A percentile compares a stretch with the other conserved stretches of the same genome.
phyloP scores from a whole-genome alignment of 2,329 filamentous ascomycete species.

The Mariannaea elegans region DNA sequence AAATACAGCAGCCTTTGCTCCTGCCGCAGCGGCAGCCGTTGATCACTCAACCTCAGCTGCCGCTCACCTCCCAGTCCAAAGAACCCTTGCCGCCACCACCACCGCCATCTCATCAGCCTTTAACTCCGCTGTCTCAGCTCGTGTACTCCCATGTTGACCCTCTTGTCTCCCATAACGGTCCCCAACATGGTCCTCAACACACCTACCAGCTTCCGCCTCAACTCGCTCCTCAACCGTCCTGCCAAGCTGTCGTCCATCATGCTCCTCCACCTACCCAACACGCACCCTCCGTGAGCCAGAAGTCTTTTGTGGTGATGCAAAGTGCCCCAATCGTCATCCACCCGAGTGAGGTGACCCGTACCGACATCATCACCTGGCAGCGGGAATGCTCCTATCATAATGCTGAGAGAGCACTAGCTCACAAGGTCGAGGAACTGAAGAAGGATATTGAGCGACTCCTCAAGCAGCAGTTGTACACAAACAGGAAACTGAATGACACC shows the following conservation, averaged over 20 bases:
- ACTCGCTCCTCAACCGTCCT: slow-evolving; percentile 20
- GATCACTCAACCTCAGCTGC: background rate
- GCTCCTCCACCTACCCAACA: background rate
- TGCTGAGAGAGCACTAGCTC: slow-evolving; percentile 29
- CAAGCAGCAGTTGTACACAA: slow-evolving; percentile 33
- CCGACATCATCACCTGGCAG: slow-evolving; percentile 7
- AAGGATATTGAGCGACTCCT: slow-evolving; percentile 27
- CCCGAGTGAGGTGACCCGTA: slow-evolving; percentile 6
- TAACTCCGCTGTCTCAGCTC: slow-evolving; percentile 17
- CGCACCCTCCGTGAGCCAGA: background rate
- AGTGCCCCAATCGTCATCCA: background rate
- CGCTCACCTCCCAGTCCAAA: slow-evolving; percentile 15
- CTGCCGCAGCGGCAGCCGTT: background rate
- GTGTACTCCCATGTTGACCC: slow-evolving; percentile 24
- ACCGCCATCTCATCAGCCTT: slow-evolving; percentile 12
- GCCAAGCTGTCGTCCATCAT: slow-evolving; percentile 21
- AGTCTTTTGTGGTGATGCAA: background rate
- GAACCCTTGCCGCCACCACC: background rate
- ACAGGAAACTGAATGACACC: slow-evolving; percentile 36
- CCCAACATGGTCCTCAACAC: background rate
- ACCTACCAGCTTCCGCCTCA: slow-evolving; percentile 6
- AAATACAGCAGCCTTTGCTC: background rate
- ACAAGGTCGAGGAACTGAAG: slow-evolving; percentile 35
- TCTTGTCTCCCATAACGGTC: slow-evolving; percentile 3
- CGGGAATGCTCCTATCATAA: slow-evolving; percentile 36